A percentile compares a stretch with the other conserved stretches of the same genome.
These are phyloP conservation scores for Zoysia matrella DNA, from an alignment of 202 grass and related monocot species.

Conservation along the genomic window DNA sequence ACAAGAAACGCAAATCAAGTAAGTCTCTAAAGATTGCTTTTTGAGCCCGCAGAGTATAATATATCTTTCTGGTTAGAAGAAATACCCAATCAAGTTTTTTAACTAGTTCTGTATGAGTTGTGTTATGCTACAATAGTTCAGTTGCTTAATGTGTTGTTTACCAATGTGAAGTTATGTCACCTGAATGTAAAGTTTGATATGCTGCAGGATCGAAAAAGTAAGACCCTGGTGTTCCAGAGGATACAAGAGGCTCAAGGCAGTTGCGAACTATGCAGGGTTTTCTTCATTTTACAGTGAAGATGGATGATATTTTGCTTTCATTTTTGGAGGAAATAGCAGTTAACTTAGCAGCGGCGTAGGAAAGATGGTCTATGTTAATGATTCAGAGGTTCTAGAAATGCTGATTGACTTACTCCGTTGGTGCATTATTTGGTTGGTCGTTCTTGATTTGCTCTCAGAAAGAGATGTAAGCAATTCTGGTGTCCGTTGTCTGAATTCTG, in stretches of 20 bases:
- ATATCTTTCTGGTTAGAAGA: neutral
- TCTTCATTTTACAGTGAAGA: neutral
- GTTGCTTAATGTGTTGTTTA: neutral
- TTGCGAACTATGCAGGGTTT: neutral
- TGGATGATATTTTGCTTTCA: conserved; percentile 6
- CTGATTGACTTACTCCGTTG: neutral
- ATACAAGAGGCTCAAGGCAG: conserved; percentile 3
- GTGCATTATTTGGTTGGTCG: neutral
- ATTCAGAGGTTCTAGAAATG: neutral
- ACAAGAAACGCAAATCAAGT: conserved; percentile 48
- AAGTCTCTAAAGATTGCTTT: conserved; percentile 42
- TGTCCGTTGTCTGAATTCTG: neutral
- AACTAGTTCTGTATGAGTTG: neutral
- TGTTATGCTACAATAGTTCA: neutral
- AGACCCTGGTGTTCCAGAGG: neutral
- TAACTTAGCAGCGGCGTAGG: neutral
- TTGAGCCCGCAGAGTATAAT: neutral
- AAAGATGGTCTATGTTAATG: neutral
- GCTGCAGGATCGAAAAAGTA: conserved; percentile 43
- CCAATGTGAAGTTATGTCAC: neutral
- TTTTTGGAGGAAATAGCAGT: neutral
- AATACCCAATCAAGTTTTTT: neutral
- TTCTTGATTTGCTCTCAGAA: neutral
- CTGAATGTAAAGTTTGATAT: conserved; percentile 35
- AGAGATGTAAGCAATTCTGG: conserved; percentile 17